Conservation (phyloP, 371 early-diverging fungal genomes). For the Blakeslea trispora region DNA sequence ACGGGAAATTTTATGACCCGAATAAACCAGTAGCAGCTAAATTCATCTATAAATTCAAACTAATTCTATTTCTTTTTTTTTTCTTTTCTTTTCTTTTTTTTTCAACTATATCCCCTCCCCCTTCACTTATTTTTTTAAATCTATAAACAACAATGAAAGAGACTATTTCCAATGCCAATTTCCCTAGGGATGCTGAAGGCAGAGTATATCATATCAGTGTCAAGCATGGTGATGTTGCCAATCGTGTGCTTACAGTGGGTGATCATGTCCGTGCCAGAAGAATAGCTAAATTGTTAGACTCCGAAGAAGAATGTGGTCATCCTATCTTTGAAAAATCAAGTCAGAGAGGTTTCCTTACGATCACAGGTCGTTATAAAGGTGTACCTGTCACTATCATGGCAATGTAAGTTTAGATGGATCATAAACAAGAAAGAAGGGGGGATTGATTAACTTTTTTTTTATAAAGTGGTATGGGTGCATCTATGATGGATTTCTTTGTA, state of each 20-base stretch:
- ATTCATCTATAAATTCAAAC: no score
- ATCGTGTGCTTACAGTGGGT: slow-evolving; percentile 92
- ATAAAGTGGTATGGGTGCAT: slow-evolving; percentile 68
- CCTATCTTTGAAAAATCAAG: slow-evolving; percentile 62
- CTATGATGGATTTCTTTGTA: slow-evolving; percentile 95
- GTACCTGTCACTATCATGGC: slow-evolving; percentile 86
- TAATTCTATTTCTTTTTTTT: no score
- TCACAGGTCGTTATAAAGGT: slow-evolving; percentile 85
- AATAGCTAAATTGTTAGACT: slow-evolving; percentile 67
- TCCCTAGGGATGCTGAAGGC: slow-evolving; percentile 79
- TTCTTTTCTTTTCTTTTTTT: no score
- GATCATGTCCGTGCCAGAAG: slow-evolving; percentile 80
- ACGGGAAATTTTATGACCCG: no score
- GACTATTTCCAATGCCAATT: slow-evolving; percentile 75
- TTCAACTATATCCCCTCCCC: no score
- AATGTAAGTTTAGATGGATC: slow-evolving; percentile 52
- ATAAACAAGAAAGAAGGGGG: slow-evolving; percentile 5
- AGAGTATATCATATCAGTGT: slow-evolving; percentile 88
- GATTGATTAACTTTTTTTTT: background rate
- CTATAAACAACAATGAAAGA: no score
- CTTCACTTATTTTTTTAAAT: no score
- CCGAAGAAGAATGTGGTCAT: slow-evolving; percentile 52
- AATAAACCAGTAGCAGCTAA: no score
- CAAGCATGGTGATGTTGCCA: slow-evolving; percentile 83
- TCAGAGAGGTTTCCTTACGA: slow-evolving; percentile 88